phyloP scores from a whole-genome alignment of 2,329 filamentous ascomycete genomes.

The Ascochyta fabae region DNA sequence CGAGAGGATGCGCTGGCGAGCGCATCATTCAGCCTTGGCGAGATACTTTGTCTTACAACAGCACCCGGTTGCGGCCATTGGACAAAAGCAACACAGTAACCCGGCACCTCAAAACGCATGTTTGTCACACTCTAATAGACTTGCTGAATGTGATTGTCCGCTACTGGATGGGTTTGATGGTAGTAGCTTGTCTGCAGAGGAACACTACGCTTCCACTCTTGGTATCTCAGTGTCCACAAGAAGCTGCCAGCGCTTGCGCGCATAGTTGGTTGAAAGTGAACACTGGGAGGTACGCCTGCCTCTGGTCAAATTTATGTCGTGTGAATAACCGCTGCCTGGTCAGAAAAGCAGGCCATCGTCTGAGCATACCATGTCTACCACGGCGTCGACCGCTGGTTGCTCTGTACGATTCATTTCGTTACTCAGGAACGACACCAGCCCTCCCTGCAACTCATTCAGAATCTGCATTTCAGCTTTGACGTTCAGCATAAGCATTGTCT shows the following conservation, averaged over 20 bases:
- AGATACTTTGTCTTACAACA: constrained; percentile 25
- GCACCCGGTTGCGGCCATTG: constrained; percentile 26
- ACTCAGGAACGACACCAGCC: constrained; percentile 42
- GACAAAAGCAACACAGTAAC: constrained; percentile 27
- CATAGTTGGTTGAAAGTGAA: neutral
- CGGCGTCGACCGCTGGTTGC: constrained; percentile 7
- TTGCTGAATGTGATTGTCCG: neutral
- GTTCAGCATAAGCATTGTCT: constrained; percentile 75
- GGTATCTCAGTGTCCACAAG: neutral
- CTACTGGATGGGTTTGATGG: neutral
- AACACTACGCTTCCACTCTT: neutral
- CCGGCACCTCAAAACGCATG: constrained; percentile 22
- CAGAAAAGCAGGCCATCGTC: constrained; percentile 40
- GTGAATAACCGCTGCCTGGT: neutral
- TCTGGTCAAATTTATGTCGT: neutral
- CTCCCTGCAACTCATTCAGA: constrained; percentile 56
- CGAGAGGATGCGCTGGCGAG: constrained; percentile 42
- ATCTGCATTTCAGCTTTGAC: constrained; percentile 80
- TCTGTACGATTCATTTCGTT: constrained; percentile 23
- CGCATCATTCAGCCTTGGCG: constrained; percentile 12
- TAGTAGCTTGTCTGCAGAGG: neutral
- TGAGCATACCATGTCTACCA: constrained; percentile 13
- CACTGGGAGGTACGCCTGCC: neutral
- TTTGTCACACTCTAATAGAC: constrained; percentile 14
- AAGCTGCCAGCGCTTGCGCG: neutral